Base-by-base conservation (phyloP, 176 grass and related monocot species). In the Musa acuminata region DNA sequence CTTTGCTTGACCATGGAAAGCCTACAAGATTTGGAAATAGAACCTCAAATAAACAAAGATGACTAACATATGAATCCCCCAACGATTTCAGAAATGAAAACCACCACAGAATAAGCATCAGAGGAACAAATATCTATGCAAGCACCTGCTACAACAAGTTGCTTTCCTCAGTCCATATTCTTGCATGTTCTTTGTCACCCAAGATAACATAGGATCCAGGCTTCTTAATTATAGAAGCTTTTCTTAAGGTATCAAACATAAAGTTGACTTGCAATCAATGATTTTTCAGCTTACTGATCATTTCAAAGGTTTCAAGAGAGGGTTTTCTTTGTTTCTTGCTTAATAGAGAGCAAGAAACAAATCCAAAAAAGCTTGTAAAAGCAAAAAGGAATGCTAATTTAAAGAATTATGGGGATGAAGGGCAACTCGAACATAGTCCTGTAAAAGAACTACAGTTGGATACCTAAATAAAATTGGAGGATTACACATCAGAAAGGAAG, bases 1-100 rank as follows among this genome's bases (percentile, higher is more conserved):
- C 22, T 91, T 72, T 55, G 64, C 80, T 80, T 90, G 90, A 77
- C 73, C 79, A 75, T 90, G 93, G 72, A 92, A 96, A 64, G 86
- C 86, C 93, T 29, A n/a, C n/a, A 65, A 65, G 52, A 24, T 43
- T 16, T 13, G 52, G 29, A 13, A 73, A 64, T 10, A 80, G 9
- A 9, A 13, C 13, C 8, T 23, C 20, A 49, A 48, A 70, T 12
- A 21, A 26, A 17, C 58, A 43, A 49, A 69, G n/a, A 48, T 10
- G 10, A 12, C 24, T 6, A 69, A 29, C 19, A 69, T 8, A 49
- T 29, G 63, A 65, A 20, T 17, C 17, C 48, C 13, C 26, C 14
- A 69, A 14, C 11, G 49, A n/a, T 48, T 49, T 49, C 2, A 49
- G 29, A 49, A 69, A 69, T n/a, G 20, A 50, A 13, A 70, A 51